A percentile compares a stretch with the other conserved stretches of the same genome.
Conservation (phyloP, 768 basidiomycete species). For the Termitomyces sp. region DNA sequence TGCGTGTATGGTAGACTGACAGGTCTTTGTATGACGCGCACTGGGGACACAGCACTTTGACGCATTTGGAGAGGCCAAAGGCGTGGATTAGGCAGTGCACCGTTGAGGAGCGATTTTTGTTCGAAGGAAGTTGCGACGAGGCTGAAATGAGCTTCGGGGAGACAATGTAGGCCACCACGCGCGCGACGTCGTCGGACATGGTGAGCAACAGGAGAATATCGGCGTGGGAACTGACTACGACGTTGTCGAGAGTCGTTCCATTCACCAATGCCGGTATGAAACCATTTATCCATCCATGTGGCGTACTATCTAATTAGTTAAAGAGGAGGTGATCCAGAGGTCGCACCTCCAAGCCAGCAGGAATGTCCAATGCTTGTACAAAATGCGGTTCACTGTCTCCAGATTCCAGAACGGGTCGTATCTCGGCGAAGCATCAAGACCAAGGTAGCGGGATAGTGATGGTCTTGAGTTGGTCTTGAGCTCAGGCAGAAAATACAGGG, state of each 20-base stretch:
- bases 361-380: no score
- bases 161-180: conserved; percentile 40
- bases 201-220: not conserved
- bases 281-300: no score
- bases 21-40: conserved; percentile 56
- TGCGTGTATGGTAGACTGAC: conserved; percentile 59
- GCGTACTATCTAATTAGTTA: no score
- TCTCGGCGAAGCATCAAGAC: no score
- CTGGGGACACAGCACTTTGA: conserved; percentile 46
- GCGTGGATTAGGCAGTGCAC: conserved; percentile 60
- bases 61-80: conserved; percentile 34
- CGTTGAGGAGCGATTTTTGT: conserved; percentile 55
- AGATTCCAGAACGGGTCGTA: no score
- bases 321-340: no score
- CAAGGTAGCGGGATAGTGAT: no score
- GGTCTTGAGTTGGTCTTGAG: no score
- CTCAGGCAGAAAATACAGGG: no score
- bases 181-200: not conserved
- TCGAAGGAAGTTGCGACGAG: conserved; percentile 60
- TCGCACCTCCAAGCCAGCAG: no score
- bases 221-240: not conserved
- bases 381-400: no score
- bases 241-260: not conserved
- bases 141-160: conserved; percentile 55
- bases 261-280: not conserved